Evolutionary conservation across 1,284 basidiomycete genomes (phyloP).

Genomic region (Mycosarcoma maydis): DNA sequence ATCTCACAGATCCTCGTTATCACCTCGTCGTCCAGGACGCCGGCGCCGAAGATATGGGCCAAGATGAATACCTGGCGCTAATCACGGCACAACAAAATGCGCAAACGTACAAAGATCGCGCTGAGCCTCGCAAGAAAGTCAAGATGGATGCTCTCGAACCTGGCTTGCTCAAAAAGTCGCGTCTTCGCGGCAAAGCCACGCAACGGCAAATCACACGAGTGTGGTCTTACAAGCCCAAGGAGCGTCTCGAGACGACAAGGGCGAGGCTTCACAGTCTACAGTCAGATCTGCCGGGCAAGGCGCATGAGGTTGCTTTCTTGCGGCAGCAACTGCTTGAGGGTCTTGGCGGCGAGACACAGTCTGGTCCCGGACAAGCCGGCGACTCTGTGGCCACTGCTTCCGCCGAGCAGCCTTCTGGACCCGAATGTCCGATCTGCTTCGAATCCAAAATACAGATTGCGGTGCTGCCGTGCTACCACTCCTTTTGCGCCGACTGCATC

Average conservation of each 20-base stretch:
- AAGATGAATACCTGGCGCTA: constrained; percentile 24
- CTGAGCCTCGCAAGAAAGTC: constrained; percentile 14
- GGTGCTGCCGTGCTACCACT: constrained; percentile 51
- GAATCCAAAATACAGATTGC: constrained; percentile 36
- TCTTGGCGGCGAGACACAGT: constrained; percentile 75
- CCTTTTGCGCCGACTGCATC: constrained; percentile 50
- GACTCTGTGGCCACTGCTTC: constrained; percentile 74
- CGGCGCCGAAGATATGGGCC: constrained; percentile 34
- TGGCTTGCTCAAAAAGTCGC: constrained; percentile 41
- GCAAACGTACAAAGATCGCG: neutral
- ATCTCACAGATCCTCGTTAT: constrained; percentile 39
- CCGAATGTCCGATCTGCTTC: constrained; percentile 45
- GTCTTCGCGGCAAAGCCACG: constrained; percentile 41
- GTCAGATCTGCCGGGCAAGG: constrained; percentile 18
- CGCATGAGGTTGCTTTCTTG: constrained; percentile 46
- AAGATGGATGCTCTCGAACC: constrained; percentile 19
- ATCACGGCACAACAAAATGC: constrained; percentile 17
- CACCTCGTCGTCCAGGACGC: constrained; percentile 48
- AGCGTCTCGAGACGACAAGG: constrained; percentile 33
- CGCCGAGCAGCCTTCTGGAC: neutral
- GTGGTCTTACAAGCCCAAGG: constrained; percentile 47
- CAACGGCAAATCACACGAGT: constrained; percentile 35
- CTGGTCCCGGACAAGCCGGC: constrained; percentile 82
- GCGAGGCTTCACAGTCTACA: constrained; percentile 6
- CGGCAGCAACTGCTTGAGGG: constrained; percentile 27